These are phyloP conservation scores for Cutaneotrichosporon sp. DNA, from an alignment of 1,284 basidiomycete species.

Conservation along the genomic window DNA sequence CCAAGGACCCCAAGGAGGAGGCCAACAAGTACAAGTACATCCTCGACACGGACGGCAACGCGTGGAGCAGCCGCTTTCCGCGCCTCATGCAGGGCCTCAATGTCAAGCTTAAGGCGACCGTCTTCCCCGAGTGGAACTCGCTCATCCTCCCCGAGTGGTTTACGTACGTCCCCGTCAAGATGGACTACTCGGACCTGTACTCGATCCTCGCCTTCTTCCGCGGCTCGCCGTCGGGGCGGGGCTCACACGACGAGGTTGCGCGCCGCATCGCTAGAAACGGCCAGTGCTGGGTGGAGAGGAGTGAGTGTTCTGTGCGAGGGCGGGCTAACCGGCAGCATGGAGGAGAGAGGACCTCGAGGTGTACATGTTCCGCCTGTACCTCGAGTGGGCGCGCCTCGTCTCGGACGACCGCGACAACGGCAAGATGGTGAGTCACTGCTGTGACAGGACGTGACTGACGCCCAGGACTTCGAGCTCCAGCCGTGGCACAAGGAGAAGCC, in stretches of 20 bases:
- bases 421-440: conserved; percentile 45
- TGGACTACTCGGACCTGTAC: conserved; percentile 55
- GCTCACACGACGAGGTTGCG: conserved; percentile 54
- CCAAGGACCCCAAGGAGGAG: conserved; percentile 45
- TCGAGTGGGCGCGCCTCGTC: conserved; percentile 61
- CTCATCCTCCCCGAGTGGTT: conserved; percentile 54
- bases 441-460: background rate
- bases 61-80: conserved; percentile 54
- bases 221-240: conserved; percentile 47
- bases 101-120: conserved; percentile 53
- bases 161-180: conserved; percentile 54
- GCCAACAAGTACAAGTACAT: conserved; percentile 55
- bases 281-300: conserved; percentile 56
- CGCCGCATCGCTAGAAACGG: conserved; percentile 54
- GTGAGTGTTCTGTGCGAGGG: conserved; percentile 34
- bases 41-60: conserved; percentile 55
- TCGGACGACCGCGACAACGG: conserved; percentile 57
- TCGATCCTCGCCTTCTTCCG: conserved; percentile 56
- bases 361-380: conserved; percentile 56
- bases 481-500: conserved; percentile 21
- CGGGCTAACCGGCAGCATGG: conserved; percentile 40
- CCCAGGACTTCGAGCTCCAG: conserved; percentile 31
- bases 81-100: conserved; percentile 52
- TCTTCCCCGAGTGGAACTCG: conserved; percentile 56
- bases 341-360: conserved; percentile 51